Percentiles rank a stretch among this genome's conserved stretches.
Conservation (phyloP, 2,329 filamentous ascomycete genomes). For the Keithomyces neogunnii region DNA sequence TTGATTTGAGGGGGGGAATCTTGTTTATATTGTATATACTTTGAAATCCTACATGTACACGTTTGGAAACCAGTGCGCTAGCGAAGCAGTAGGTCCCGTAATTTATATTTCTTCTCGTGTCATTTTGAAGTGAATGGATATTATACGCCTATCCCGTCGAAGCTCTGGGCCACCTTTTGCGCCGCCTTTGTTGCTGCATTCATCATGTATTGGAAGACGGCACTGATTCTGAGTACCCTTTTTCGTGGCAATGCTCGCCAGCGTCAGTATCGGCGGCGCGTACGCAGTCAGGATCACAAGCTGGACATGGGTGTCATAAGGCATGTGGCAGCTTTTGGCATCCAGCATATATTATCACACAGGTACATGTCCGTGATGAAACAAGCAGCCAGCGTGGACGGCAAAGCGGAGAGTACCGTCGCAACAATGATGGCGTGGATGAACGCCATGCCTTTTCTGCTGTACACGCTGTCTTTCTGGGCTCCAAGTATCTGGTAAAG, state of each 20-base stretch:
- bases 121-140: too few species aligned
- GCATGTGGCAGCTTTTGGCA: background rate
- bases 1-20: too few species aligned
- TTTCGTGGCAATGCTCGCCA: background rate
- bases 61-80: too few species aligned
- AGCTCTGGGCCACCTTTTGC: background rate
- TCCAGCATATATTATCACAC: background rate
- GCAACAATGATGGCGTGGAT: slow-evolving; percentile 4
- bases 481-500: background rate
- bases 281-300: background rate
- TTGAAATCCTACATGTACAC: too few species aligned
- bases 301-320: background rate
- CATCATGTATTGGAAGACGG: background rate
- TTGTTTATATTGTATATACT: too few species aligned
- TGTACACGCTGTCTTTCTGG: slow-evolving; percentile 5
- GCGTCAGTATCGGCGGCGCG: background rate
- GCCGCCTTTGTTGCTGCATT: background rate
- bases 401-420: background rate
- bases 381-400: background rate
- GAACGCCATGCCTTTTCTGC: slow-evolving; percentile 3
- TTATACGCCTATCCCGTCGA: too few species aligned
- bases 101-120: too few species aligned
- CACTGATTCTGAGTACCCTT: background rate
- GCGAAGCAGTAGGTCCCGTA: too few species aligned
- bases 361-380: background rate